Evolutionary conservation across 768 basidiomycete genomes (phyloP).

Genomic region (Hericium rajendrae): DNA sequence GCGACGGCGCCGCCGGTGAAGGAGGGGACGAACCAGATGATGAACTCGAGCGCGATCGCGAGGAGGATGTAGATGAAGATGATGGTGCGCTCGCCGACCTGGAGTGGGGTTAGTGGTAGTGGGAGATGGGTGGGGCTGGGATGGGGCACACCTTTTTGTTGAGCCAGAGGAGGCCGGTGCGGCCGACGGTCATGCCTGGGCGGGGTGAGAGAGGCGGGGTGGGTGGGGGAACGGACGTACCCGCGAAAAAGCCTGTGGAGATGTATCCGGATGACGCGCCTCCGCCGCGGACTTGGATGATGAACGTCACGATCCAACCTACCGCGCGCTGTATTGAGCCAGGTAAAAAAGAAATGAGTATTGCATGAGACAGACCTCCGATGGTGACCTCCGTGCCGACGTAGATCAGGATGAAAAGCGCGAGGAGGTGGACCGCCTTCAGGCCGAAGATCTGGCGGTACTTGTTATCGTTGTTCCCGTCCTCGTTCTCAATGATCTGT

Average conservation of each 20-base stretch:
- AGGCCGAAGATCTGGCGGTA: constrained; percentile 14
- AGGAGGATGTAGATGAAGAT: constrained; percentile 27
- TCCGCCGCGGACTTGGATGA: constrained; percentile 32
- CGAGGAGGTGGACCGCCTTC: constrained; percentile 34
- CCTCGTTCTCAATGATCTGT: background rate
- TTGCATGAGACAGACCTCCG: background rate
- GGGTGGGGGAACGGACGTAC: background rate
- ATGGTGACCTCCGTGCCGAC: constrained; percentile 42
- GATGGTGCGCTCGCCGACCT: constrained; percentile 26
- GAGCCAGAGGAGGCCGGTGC: constrained; percentile 39
- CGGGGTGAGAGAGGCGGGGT: background rate
- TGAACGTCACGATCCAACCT: constrained; percentile 44
- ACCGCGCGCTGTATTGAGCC: constrained; percentile 14
- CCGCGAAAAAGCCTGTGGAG: constrained; percentile 36
- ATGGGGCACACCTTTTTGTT: constrained; percentile 22
- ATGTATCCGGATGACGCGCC: constrained; percentile 38
- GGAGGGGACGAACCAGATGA: constrained; percentile 46
- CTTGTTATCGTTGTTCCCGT: background rate
- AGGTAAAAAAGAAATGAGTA: too few species aligned
- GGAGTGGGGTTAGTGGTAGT: background rate
- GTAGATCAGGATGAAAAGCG: constrained; percentile 35
- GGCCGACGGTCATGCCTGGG: constrained; percentile 37
- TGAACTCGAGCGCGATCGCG: constrained; percentile 36
- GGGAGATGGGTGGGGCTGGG: too few species aligned
- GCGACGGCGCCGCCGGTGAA: constrained; percentile 43